Conservation (phyloP, 2,329 filamentous ascomycete genomes). For the Didymella glomerata region DNA sequence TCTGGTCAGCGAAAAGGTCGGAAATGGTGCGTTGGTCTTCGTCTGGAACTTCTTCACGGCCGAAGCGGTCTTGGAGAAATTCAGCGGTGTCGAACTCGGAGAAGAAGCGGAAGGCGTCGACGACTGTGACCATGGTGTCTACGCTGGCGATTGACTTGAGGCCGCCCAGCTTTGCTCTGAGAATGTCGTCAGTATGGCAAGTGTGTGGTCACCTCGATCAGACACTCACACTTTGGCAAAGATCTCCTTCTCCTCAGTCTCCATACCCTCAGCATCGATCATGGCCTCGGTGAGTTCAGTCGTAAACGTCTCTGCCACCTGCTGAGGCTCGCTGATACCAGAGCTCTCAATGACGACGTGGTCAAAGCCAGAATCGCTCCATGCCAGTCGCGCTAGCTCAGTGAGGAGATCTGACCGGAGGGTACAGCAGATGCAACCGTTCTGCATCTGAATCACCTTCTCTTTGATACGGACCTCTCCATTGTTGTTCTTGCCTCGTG, state of each 20-base stretch:
- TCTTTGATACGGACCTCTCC: slow-evolving; percentile 65
- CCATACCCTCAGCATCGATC: slow-evolving; percentile 53
- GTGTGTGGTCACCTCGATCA: background rate
- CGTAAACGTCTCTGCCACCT: slow-evolving; percentile 78
- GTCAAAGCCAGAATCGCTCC: slow-evolving; percentile 68
- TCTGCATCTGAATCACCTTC: slow-evolving; percentile 73
- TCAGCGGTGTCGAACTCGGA: slow-evolving; percentile 76
- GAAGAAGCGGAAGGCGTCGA: slow-evolving; percentile 77
- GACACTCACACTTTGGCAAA: slow-evolving; percentile 57
- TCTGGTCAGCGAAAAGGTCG: slow-evolving; percentile 78
- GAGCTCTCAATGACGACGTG: slow-evolving; percentile 77
- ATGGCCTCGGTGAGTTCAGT: slow-evolving; percentile 57
- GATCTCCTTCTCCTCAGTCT: slow-evolving; percentile 56
- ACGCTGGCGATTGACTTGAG: slow-evolving; percentile 71
- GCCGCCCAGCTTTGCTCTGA: slow-evolving; percentile 60
- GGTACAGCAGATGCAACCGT: slow-evolving; percentile 79
- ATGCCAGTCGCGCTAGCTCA: slow-evolving; percentile 71
- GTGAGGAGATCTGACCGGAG: slow-evolving; percentile 74
- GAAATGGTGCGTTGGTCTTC: slow-evolving; percentile 79
- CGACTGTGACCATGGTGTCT: slow-evolving; percentile 76
- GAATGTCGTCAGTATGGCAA: background rate
- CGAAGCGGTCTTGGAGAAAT: slow-evolving; percentile 69
- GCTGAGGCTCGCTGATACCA: slow-evolving; percentile 76
- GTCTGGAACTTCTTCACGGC: slow-evolving; percentile 62
- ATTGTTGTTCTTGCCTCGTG: slow-evolving; percentile 17